Evolutionary conservation across 352 stramenopile species (phyloP).

Genomic region (Phytopythium ostracodes): DNA sequence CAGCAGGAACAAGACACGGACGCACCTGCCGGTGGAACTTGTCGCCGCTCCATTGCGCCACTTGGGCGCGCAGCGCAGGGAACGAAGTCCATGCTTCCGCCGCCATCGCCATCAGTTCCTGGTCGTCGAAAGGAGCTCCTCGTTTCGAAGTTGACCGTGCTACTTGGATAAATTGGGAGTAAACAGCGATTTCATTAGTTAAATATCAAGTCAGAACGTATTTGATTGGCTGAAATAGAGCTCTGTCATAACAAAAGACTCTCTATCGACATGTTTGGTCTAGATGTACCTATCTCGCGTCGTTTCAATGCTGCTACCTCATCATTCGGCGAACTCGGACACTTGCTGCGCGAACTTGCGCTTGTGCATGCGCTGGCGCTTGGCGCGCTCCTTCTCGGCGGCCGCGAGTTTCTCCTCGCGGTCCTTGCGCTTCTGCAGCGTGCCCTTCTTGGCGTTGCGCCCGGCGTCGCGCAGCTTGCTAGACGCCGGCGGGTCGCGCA

Average conservation of each 20-base stretch:
- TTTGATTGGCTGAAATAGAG: background rate
- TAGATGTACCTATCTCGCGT: background rate
- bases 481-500: constrained; percentile 80
- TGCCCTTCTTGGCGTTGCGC: constrained; percentile 71
- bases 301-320: background rate
- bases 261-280: background rate
- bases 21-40: constrained; percentile 14
- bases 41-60: constrained; percentile 20
- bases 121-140: background rate
- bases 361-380: constrained; percentile 55
- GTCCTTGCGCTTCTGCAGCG: constrained; percentile 81
- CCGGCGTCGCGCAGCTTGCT: constrained; percentile 74
- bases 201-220: no score
- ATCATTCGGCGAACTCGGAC: constrained; percentile 72
- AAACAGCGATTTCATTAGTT: background rate
- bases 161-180: background rate
- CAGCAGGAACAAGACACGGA: background rate
- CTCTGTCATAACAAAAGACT: background rate
- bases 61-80: constrained; percentile 34
- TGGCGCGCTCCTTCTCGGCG: constrained; percentile 47
- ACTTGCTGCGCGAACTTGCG: constrained; percentile 69
- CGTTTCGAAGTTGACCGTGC: no score
- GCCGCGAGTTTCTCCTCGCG: constrained; percentile 65
- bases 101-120: background rate
- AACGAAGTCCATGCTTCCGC: constrained; percentile 39